phyloP scores from a whole-genome alignment of 257 asterid genomes.

The Jaltomata sinuosa region DNA sequence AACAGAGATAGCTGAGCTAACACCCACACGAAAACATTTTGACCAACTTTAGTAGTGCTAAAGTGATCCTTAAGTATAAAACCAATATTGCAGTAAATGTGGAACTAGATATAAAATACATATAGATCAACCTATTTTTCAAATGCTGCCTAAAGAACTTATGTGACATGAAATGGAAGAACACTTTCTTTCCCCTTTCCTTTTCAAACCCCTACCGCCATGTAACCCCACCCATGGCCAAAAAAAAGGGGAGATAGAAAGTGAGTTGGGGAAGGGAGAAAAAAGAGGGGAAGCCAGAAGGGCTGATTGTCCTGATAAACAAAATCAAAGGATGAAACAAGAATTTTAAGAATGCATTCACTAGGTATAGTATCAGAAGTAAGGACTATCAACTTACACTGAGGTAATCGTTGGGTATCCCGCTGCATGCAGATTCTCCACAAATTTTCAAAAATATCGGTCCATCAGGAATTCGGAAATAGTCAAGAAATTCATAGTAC shows the following conservation, averaged over 20 bases:
- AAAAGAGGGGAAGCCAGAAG: neutral
- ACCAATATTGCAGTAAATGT: neutral
- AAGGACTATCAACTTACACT: slow-evolving; percentile 33
- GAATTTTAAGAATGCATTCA: neutral
- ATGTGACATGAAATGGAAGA: neutral
- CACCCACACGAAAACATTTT: neutral
- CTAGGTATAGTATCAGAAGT: neutral
- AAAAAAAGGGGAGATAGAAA: neutral
- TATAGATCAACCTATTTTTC: neutral
- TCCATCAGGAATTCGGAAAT: slow-evolving; percentile 67
- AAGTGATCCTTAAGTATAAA: neutral
- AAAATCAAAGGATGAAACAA: neutral
- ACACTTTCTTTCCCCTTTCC: neutral
- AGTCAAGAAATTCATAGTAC: slow-evolving; percentile 75
- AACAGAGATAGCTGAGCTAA: neutral
- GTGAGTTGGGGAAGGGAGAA: neutral
- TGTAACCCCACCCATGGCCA: neutral
- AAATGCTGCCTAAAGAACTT: neutral
- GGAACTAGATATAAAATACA: neutral
- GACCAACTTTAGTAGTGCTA: neutral
- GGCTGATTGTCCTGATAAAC: neutral
- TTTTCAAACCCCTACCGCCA: neutral
- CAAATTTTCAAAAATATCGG: slow-evolving; percentile 82
- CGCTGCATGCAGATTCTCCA: slow-evolving; percentile 85
- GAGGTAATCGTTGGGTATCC: slow-evolving; percentile 77